phyloP scores from a whole-genome alignment of 129 eudicot genomes.

The Smallanthus sonchifolius region DNA sequence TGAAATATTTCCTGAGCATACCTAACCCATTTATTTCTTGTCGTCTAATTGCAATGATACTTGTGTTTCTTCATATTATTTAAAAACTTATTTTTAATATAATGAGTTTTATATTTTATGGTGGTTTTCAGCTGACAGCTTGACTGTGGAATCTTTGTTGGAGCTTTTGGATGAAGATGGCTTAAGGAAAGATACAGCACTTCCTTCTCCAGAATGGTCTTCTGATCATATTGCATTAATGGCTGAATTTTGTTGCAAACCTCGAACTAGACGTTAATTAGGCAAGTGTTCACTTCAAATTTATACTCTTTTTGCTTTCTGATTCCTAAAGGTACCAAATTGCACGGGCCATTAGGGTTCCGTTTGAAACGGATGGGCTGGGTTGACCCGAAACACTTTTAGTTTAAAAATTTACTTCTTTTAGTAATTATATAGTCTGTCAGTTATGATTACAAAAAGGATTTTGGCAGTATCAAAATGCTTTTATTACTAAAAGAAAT shows the following conservation, averaged over 20 bases:
- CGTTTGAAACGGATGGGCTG: background rate
- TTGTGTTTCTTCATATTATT: background rate
- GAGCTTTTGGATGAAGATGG: constrained; percentile 93
- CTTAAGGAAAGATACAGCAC: constrained; percentile 87
- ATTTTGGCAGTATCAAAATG: background rate
- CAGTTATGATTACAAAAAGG: background rate
- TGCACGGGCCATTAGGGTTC: background rate
- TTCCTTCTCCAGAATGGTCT: constrained; percentile 99
- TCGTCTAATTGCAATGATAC: constrained; percentile 21
- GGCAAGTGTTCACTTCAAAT: constrained; percentile 9
- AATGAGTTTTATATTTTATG: no score
- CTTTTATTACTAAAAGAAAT: background rate
- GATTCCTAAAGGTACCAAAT: background rate
- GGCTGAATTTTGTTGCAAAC: constrained; percentile 90
- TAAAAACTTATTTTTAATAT: background rate
- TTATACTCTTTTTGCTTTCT: background rate
- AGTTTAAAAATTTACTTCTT: background rate
- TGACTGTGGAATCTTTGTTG: constrained; percentile 83
- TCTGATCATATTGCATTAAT: constrained; percentile 92
- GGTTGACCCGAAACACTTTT: background rate
- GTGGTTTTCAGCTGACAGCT: constrained; percentile 71
- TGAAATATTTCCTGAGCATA: no score
- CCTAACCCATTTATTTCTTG: no score
- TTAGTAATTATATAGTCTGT: background rate
- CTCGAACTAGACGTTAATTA: constrained; percentile 73